A percentile compares a stretch with the other conserved stretches of the same genome.
phyloP scores from a whole-genome alignment of 805 yeast genomes.

The Komagataella ulmi region DNA sequence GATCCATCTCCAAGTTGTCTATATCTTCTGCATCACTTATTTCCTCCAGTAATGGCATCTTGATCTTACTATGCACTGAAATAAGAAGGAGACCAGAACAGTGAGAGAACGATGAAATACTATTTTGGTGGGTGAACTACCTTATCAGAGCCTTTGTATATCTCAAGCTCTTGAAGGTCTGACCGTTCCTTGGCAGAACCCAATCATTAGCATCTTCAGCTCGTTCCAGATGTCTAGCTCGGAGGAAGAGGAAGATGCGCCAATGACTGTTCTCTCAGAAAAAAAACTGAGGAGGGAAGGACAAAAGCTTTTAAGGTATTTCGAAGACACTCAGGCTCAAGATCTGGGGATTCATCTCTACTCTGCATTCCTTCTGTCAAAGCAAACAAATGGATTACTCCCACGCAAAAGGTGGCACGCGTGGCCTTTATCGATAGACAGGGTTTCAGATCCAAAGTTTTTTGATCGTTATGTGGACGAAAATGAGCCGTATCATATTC shows the following conservation, averaged over 20 bases:
- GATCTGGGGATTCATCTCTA: slow-evolving; percentile 60
- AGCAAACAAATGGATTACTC: slow-evolving; percentile 18
- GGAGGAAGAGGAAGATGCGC: neutral
- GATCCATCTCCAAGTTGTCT: slow-evolving; percentile 87
- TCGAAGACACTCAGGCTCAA: slow-evolving; percentile 35
- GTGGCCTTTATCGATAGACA: slow-evolving; percentile 39
- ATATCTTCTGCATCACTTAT: slow-evolving; percentile 70
- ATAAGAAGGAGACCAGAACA: neutral
- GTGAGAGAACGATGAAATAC: neutral
- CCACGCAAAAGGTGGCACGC: slow-evolving; percentile 30
- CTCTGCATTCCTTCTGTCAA: slow-evolving; percentile 33
- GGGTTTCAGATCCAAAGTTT: slow-evolving; percentile 24
- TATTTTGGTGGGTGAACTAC: neutral
- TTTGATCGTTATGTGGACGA: slow-evolving; percentile 15
- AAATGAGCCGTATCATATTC: slow-evolving; percentile 1
- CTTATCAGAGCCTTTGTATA: neutral
- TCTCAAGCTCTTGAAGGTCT: neutral
- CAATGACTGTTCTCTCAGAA: neutral
- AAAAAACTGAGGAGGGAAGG: slow-evolving; percentile 7
- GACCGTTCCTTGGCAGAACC: neutral
- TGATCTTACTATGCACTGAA: neutral
- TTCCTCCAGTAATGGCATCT: slow-evolving; percentile 62
- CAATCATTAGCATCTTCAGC: neutral
- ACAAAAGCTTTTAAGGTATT: slow-evolving; percentile 13
- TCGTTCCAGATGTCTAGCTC: neutral